These are phyloP conservation scores for Kwoniella europaea DNA, from an alignment of 768 basidiomycete genomes.

Conservation along the genomic window DNA sequence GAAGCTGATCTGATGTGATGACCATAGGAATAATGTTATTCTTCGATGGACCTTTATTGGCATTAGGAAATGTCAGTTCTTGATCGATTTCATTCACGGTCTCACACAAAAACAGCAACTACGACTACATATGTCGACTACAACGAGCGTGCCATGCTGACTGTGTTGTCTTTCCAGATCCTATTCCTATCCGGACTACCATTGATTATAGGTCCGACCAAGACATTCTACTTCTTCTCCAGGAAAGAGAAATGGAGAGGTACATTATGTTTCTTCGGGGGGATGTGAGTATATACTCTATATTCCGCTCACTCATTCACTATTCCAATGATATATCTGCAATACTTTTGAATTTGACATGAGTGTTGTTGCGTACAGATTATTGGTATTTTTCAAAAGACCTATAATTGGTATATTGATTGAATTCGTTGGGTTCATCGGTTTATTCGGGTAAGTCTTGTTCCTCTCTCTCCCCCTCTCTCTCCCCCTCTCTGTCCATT, in stretches of 20 bases:
- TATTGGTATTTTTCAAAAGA: conserved; percentile 93
- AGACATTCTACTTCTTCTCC: conserved; percentile 98
- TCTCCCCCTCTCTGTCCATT: too few relatives aligned
- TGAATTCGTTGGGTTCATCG: conserved; percentile 95
- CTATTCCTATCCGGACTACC: conserved; percentile 93
- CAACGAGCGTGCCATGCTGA: neutral
- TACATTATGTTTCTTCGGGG: conserved; percentile 55
- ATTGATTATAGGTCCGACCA: conserved; percentile 90
- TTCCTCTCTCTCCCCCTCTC: neutral
- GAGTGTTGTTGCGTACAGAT: conserved; percentile 59
- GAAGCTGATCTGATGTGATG: neutral
- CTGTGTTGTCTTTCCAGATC: conserved; percentile 63
- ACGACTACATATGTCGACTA: neutral
- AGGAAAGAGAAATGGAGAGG: conserved; percentile 93
- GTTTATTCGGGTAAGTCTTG: conserved; percentile 85
- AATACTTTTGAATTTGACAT: too few relatives aligned
- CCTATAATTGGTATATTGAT: conserved; percentile 91
- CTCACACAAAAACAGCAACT: too few relatives aligned
- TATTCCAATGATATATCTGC: too few relatives aligned
- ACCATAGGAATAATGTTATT: conserved; percentile 74
- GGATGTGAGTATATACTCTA: conserved; percentile 48
- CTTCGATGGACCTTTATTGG: conserved; percentile 93
- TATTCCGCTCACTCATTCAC: neutral
- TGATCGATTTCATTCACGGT: conserved; percentile 5
- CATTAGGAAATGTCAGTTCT: conserved; percentile 86